A percentile compares a stretch with the other conserved stretches of the same genome.
phyloP scores from a whole-genome alignment of 306 rosid genomes.

The Fragaria iinumae region DNA sequence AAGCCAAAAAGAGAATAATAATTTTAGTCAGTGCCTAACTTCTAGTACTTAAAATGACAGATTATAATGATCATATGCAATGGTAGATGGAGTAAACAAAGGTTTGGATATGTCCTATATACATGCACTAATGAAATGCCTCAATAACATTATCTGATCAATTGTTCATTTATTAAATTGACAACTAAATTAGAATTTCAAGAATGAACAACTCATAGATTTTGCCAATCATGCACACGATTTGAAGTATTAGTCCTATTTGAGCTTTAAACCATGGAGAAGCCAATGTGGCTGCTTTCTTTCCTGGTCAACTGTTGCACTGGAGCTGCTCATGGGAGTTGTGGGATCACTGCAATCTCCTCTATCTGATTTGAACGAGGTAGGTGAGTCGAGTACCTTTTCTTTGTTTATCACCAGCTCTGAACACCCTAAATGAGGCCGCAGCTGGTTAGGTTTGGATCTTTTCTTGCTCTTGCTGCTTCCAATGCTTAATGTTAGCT shows the following conservation, averaged over 20 bases:
- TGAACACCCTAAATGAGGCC: constrained; percentile 4
- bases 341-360: constrained; percentile 65
- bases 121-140: constrained; percentile 36
- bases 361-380: constrained; percentile 70
- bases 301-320: constrained; percentile 67
- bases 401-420: constrained; percentile 30
- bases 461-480: constrained; percentile 53
- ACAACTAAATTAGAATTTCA: constrained; percentile 50
- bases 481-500: constrained; percentile 87
- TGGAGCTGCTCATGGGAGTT: constrained; percentile 74
- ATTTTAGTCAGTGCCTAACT: background rate
- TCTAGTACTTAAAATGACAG: background rate
- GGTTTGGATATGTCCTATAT: constrained; percentile 31
- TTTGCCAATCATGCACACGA: constrained; percentile 27
- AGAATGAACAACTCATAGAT: constrained; percentile 42
- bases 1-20: background rate
- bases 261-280: constrained; percentile 67
- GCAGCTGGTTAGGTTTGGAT: constrained; percentile 26
- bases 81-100: constrained; percentile 19
- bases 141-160: constrained; percentile 18
- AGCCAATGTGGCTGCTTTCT: constrained; percentile 72
- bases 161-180: constrained; percentile 44
- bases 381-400: constrained; percentile 47
- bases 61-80: background rate
- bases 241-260: constrained; percentile 39